Percentiles rank a stretch among this genome's conserved stretches.
Conservation (phyloP, 352 stramenopile species). For the Globisporangium paddicum region DNA sequence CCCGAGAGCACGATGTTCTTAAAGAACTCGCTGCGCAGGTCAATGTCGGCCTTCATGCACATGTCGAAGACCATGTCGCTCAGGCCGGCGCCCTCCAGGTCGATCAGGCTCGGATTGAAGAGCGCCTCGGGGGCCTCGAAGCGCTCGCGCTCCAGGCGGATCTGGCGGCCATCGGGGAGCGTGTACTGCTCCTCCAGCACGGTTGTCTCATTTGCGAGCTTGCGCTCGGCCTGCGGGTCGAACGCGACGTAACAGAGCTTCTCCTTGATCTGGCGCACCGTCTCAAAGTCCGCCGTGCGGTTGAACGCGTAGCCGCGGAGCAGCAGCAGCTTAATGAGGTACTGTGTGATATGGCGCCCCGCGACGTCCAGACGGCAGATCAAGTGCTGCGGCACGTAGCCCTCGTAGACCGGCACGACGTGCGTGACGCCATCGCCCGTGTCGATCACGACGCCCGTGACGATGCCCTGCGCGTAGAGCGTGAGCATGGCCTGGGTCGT, state of each 20-base stretch:
- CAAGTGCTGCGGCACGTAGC: conserved; percentile 87
- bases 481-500: conserved; percentile 92
- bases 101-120: conserved; percentile 96
- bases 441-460: conserved; percentile 91
- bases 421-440: conserved; percentile 90
- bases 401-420: conserved; percentile 89
- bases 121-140: conserved; percentile 95
- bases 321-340: conserved; percentile 90
- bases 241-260: conserved; percentile 93
- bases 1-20: conserved; percentile 97
- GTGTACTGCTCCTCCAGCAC: conserved; percentile 91
- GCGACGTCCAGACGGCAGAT: conserved; percentile 91
- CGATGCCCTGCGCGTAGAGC: conserved; percentile 89
- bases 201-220: conserved; percentile 88
- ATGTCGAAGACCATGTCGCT: conserved; percentile 98
- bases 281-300: conserved; percentile 91
- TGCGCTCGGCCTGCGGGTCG: conserved; percentile 83
- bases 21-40: conserved; percentile 95
- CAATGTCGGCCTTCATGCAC: conserved; percentile 95
- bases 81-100: conserved; percentile 94
- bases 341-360: conserved; percentile 86
- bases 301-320: conserved; percentile 91
- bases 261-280: conserved; percentile 93
- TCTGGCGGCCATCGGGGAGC: conserved; percentile 96
- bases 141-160: conserved; percentile 92